Base-by-base conservation (phyloP, 129 eudicot species). In the Solidago caesia region DNA sequence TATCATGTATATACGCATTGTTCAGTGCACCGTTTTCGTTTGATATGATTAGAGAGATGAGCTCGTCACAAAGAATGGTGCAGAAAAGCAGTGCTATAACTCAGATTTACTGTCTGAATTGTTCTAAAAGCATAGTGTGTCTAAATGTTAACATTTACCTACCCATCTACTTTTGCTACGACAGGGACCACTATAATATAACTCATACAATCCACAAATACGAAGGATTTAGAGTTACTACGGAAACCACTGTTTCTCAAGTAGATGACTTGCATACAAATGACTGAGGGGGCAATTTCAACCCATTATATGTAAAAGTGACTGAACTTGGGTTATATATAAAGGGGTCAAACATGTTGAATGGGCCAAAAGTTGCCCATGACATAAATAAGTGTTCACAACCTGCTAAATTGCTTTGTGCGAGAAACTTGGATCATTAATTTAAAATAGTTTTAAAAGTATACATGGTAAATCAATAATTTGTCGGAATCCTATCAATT, bases 21-120 rank as follows among this genome's bases (percentile, higher is more conserved):
- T 80, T 77, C 67, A 69, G 63, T 70, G 60, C 25, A 47, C 51
- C 69, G 14, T 72, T 71, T 62, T 71, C 29, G 33, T 43, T 79
- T 41, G 57, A 64, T 46, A 71, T 64, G 59, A 79, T 47, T n/a
- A 29, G 68, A 57, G 43, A 64, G 7, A 51, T 66, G 78, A 21
- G 56, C 74, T 68, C n/a, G 42, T 65, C 56, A 8, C 44, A 55
- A 65, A 51, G 70, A 74, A 49, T 51, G 29, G 79, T 65, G 74
- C 27, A 72, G 48, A 16, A 16, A 12, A 63, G 8, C 15, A 79
- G 57, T 8, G 56, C 64, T 56, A 74, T 65, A 72, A 29, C 62
- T 16, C 51, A 3, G 43, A 52, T 72, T 49, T 59, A 62, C 72
- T 49, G 21, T 69, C 76, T 75, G 62, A 77, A 75, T 81, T 71